Conservation (phyloP, 2,329 filamentous ascomycete genomes). For the Rutstroemia sp. region DNA sequence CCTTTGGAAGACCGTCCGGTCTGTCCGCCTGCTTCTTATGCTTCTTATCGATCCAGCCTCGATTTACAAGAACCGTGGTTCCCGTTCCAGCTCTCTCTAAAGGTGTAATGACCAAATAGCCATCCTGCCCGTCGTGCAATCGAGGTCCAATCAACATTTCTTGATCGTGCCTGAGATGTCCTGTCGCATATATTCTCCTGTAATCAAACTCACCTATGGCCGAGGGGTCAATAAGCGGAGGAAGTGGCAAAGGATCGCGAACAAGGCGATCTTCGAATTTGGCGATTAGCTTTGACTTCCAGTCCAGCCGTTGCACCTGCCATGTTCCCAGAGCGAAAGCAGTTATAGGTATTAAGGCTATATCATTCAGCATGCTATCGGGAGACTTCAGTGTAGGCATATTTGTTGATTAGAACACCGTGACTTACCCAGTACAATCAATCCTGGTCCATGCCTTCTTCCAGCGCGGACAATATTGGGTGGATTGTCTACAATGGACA, state of each 20-base stretch:
- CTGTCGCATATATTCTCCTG: slow-evolving; percentile 69
- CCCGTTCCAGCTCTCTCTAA: slow-evolving; percentile 60
- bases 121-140: slow-evolving; percentile 80
- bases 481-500: slow-evolving; percentile 81
- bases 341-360: slow-evolving; percentile 71
- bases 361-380: not conserved
- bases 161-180: slow-evolving; percentile 73
- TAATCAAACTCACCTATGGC: slow-evolving; percentile 88
- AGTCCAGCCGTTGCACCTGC: slow-evolving; percentile 87
- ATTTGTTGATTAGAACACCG: not conserved
- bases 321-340: slow-evolving; percentile 87
- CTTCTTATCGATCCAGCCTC: slow-evolving; percentile 86
- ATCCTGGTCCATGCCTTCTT: slow-evolving; percentile 66
- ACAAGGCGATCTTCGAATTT: slow-evolving; percentile 88
- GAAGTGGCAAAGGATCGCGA: slow-evolving; percentile 76
- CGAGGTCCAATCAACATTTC: slow-evolving; percentile 96
- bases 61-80: slow-evolving; percentile 75
- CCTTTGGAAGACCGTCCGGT: slow-evolving; percentile 56
- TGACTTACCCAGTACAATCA: slow-evolving; percentile 63
- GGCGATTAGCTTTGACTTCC: slow-evolving; percentile 90
- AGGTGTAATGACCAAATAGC: slow-evolving; percentile 86
- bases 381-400: too few species aligned
- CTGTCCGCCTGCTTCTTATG: slow-evolving; percentile 57
- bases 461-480: slow-evolving; percentile 71
- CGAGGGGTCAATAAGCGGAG: slow-evolving; percentile 72